Base-by-base conservation (phyloP, 768 basidiomycete species). In the Xanthoconium purpureum region DNA sequence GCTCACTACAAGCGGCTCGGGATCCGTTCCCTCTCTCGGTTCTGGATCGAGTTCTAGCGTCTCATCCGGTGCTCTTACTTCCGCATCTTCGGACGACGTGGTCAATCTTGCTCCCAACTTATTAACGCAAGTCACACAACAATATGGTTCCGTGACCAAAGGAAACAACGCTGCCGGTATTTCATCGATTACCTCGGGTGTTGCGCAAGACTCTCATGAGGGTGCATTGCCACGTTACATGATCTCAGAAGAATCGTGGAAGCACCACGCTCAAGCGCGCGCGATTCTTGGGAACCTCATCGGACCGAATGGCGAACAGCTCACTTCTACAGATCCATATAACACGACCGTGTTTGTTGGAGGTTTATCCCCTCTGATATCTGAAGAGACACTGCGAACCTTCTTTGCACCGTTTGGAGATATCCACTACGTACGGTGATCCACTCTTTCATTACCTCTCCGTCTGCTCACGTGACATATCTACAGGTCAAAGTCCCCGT, bases 271-370 rank as follows among this genome's bases (percentile, higher is more conserved):
- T 1, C 91, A 91, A 70, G 89, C 89, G 43, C 83, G 88, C 7
- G 88, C 89, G 2, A 89, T 92, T 54, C 73, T 93, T 54, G 87
- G 89, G 12, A 91, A 89, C 64, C 74, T 92, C 18, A 90, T 93
- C 40, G 91, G 91, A 20, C 90, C 89, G 1, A 91, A 92, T 58
- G 91, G 90, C 54, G 88, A 92, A 74, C 85, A 91, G 70, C 75
- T 93, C 59, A 91, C 89, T 30, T 90, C 89, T 24, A 91, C 88
- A 20, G 94, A 96, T 65, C 94, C 94, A n/a, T 93, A 94, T 66
- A 97, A 96, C 66, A 95, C 94, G 14, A 97, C 94, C 2, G 94
- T 93, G 6, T 97, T 97, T 60, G 94, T 97, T 18, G 94, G 94
- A 28, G 94, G 94, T 0, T 68, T 96, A 50, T 91, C 89, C 11